Evolutionary conservation across 192 early-diverging fungal species (phyloP).

Genomic region (Linnemannia elongata): DNA sequence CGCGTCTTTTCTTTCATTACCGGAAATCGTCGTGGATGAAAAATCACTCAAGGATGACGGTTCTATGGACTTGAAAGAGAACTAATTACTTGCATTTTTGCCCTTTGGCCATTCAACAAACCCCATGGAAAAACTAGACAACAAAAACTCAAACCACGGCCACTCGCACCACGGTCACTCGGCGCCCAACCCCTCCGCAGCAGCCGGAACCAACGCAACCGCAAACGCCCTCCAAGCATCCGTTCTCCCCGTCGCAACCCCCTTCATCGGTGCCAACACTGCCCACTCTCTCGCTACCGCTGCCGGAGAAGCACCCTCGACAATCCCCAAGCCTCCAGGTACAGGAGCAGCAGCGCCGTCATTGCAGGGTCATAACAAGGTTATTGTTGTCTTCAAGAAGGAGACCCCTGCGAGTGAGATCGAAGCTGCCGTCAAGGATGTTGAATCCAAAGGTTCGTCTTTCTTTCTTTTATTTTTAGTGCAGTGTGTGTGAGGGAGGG

Average conservation of each 20-base stretch:
- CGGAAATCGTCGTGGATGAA: too few species aligned
- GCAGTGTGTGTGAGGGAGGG: not conserved
- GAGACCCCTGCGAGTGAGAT: constrained; percentile 59
- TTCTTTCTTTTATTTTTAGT: not conserved
- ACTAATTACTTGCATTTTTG: too few species aligned
- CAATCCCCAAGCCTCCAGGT: not conserved
- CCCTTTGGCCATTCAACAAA: not conserved
- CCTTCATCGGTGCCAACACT: not conserved
- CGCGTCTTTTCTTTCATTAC: too few species aligned
- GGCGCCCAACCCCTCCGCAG: not conserved
- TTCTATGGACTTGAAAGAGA: too few species aligned
- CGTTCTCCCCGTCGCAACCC: constrained; percentile 16
- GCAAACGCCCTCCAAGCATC: constrained; percentile 20
- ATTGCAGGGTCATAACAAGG: constrained; percentile 10
- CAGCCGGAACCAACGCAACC: not conserved
- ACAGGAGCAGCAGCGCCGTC: not conserved
- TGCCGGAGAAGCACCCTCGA: not conserved
- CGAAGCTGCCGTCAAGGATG: constrained; percentile 17
- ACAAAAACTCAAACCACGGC: not conserved
- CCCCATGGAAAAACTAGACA: not conserved
- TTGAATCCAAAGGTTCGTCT: constrained; percentile 30
- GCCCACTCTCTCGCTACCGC: constrained; percentile 3
- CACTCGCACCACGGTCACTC: not conserved
- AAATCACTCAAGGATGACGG: too few species aligned
- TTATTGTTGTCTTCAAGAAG: constrained; percentile 71